phyloP scores from a whole-genome alignment of 1,284 basidiomycete species.

The Apiotrichum siamense region DNA sequence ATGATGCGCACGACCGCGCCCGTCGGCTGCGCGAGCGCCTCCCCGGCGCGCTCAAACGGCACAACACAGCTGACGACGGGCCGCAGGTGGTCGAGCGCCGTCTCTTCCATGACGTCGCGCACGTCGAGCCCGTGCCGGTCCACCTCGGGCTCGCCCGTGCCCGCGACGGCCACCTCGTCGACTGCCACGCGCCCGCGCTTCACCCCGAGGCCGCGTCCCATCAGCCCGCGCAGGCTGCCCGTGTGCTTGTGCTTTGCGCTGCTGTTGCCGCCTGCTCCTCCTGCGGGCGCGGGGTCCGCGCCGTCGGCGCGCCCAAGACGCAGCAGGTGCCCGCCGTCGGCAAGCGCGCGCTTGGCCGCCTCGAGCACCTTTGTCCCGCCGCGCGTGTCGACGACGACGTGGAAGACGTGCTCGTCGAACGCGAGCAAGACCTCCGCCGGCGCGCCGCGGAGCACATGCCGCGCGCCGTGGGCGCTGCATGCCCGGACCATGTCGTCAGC shows the following conservation, averaged over 20 bases:
- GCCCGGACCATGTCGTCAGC: slow-evolving; percentile 23
- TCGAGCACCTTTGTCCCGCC: slow-evolving; percentile 72
- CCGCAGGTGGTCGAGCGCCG: slow-evolving; percentile 27
- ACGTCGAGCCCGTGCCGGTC: slow-evolving; percentile 39
- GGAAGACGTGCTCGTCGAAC: slow-evolving; percentile 52
- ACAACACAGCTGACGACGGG: slow-evolving; percentile 29
- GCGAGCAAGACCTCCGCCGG: slow-evolving; percentile 36
- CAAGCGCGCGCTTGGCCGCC: slow-evolving; percentile 59
- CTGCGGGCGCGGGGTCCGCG: no score
- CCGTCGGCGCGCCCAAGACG: neutral
- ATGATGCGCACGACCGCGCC: slow-evolving; percentile 6
- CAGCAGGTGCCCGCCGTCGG: slow-evolving; percentile 36
- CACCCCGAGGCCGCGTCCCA: no score
- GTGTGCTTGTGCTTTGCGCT: no score
- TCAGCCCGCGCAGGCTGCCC: neutral
- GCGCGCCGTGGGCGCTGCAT: slow-evolving; percentile 39
- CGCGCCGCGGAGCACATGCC: slow-evolving; percentile 39
- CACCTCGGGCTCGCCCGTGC: slow-evolving; percentile 41
- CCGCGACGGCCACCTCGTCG: slow-evolving; percentile 33
- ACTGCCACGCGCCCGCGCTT: slow-evolving; percentile 8
- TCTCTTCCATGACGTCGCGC: slow-evolving; percentile 44
- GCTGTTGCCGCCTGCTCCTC: no score
- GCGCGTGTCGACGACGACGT: slow-evolving; percentile 71
- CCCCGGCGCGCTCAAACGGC: slow-evolving; percentile 38
- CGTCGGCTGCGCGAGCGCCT: slow-evolving; percentile 23